A percentile compares a stretch with the other conserved stretches of the same genome.
Evolutionary conservation across 805 yeast genomes (phyloP).

Genomic region (Ogataea neopini): DNA sequence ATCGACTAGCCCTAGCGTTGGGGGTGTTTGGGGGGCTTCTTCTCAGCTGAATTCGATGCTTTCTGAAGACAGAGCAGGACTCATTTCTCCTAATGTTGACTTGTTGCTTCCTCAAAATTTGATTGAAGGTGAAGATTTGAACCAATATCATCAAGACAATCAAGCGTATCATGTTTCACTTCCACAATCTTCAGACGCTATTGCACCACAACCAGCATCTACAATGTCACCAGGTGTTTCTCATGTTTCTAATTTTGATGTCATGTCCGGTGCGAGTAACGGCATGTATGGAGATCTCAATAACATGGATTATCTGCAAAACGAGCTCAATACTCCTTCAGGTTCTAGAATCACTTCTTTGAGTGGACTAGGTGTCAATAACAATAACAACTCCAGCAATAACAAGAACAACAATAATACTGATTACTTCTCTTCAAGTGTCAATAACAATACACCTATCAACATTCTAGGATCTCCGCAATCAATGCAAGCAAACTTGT

Average conservation of each 20-base stretch:
- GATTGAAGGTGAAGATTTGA: constrained; percentile 30
- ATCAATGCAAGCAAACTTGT: constrained; percentile 5
- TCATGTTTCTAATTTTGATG: constrained; percentile 20
- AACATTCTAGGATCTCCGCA: constrained; percentile 9
- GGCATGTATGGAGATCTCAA: constrained; percentile 12
- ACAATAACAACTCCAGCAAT: background rate
- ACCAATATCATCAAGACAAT: background rate
- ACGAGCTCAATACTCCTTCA: constrained; percentile 7
- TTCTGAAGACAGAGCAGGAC: constrained; percentile 5
- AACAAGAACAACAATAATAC: background rate
- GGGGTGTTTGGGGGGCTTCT: constrained; percentile 18
- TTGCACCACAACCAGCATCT: background rate
- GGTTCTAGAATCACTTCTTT: constrained; percentile 7
- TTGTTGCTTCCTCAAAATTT: constrained; percentile 32
- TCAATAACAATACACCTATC: constrained; percentile 6
- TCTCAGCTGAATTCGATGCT: constrained; percentile 3
- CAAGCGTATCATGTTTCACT: constrained; percentile 3
- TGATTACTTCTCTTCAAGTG: constrained; percentile 4
- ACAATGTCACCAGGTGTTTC: constrained; percentile 19
- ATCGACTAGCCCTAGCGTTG: constrained; percentile 17
- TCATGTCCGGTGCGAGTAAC: constrained; percentile 8
- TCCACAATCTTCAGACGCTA: constrained; percentile 10
- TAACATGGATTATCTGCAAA: constrained; percentile 11
- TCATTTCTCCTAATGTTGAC: constrained; percentile 25
- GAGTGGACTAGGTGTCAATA: background rate